phyloP scores from a whole-genome alignment of 495 filamentous ascomycete genomes.

The Choiromyces venosus region DNA sequence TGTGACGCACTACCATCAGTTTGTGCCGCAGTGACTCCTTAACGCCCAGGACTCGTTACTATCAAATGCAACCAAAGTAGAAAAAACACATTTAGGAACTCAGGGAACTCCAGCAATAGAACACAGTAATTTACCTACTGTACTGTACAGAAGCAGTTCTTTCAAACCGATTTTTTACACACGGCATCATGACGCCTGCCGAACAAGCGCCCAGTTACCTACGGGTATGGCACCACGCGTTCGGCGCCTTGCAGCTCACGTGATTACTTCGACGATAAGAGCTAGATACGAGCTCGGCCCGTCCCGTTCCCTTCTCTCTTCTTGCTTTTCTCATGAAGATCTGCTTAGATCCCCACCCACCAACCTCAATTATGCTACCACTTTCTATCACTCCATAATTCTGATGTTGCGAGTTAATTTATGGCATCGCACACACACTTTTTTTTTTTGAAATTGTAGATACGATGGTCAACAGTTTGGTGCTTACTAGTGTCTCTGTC shows the following conservation, averaged over 20 bases:
- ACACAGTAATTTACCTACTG: neutral
- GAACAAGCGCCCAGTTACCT: neutral
- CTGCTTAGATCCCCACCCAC: too few relatives aligned
- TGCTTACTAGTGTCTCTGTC: too few relatives aligned
- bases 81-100: neutral
- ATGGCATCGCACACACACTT: neutral
- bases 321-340: neutral
- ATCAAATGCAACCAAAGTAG: neutral
- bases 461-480: neutral
- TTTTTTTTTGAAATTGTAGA: neutral
- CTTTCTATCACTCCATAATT: too few relatives aligned
- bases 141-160: neutral
- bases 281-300: neutral
- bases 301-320: neutral
- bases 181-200: neutral
- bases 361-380: too few relatives aligned
- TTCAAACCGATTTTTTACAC: neutral
- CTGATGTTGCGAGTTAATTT: too few relatives aligned
- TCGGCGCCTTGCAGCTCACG: neutral
- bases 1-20: neutral
- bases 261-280: neutral
- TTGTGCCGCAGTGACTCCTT: neutral
- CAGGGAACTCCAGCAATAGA: neutral
- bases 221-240: neutral
- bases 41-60: neutral